Conservation (phyloP, 2,329 filamentous ascomycete genomes). For the Apiospora rasikravindrae region DNA sequence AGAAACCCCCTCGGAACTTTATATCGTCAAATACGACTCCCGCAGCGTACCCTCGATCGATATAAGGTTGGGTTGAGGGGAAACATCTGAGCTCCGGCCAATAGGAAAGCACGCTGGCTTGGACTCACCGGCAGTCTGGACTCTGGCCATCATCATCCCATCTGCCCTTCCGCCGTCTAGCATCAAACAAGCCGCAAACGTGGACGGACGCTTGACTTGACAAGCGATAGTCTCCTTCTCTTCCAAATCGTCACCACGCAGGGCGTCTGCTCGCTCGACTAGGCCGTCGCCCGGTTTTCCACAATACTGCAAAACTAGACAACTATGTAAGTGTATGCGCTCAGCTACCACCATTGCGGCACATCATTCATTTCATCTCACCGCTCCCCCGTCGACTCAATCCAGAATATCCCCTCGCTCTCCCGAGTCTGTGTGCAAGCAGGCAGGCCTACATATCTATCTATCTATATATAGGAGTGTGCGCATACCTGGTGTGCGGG, state of each 20-base stretch:
- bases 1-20: slow-evolving; percentile 2
- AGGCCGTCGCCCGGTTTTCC: not conserved
- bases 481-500: not conserved
- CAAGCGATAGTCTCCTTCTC: not conserved
- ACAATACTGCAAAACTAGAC: not conserved
- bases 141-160: not conserved
- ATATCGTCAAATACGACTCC: slow-evolving; percentile 2
- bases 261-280: not conserved
- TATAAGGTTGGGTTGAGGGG: slow-evolving; percentile 1
- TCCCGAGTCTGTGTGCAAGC: not conserved
- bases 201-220: not conserved
- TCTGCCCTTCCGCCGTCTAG: not conserved
- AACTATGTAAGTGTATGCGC: not conserved
- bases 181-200: slow-evolving; percentile 6
- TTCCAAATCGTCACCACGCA: not conserved
- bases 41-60: not conserved
- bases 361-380: not conserved
- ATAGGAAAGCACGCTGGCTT: not conserved
- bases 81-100: not conserved
- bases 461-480: not conserved
- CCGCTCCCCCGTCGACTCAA: slow-evolving; percentile 1
- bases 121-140: not conserved
- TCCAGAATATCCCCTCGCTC: not conserved
- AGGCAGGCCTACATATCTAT: not conserved
- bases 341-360: not conserved